A percentile compares a stretch with the other conserved stretches of the same genome.
Conservation (phyloP, 768 basidiomycete genomes). For the Leccinellum luteum region DNA sequence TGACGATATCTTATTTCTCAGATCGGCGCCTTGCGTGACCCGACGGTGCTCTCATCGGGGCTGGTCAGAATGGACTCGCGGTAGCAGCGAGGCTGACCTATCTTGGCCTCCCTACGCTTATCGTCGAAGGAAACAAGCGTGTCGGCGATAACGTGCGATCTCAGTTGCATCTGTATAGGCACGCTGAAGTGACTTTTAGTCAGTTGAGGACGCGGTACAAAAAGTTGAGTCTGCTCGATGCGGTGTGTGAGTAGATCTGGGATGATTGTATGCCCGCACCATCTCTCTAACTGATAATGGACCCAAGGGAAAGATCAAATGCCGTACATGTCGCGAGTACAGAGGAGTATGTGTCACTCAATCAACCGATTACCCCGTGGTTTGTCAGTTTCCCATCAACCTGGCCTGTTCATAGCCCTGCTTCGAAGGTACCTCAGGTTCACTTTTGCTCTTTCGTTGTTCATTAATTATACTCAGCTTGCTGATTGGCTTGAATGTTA, state of each 20-base stretch:
- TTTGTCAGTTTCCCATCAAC: conserved; percentile 46
- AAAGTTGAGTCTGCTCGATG: conserved; percentile 50
- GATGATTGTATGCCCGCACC: conserved; percentile 3
- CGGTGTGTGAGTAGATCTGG: conserved; percentile 38
- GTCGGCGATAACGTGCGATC: conserved; percentile 45
- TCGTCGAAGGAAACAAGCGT: conserved; percentile 49
- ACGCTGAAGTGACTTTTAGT: conserved; percentile 4
- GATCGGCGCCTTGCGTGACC: conserved; percentile 44
- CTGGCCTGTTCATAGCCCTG: conserved; percentile 51
- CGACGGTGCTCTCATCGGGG: conserved; percentile 63
- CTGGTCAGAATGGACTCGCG: conserved; percentile 63
- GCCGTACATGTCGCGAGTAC: conserved; percentile 50
- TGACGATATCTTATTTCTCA: background rate
- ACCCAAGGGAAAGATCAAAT: conserved; percentile 48
- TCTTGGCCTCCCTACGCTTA: conserved; percentile 50
- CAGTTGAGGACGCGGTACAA: conserved; percentile 58
- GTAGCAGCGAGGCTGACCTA: conserved; percentile 59
- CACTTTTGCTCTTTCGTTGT: background rate
- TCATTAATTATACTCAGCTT: conserved; percentile 34
- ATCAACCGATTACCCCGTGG: background rate
- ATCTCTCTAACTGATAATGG: background rate
- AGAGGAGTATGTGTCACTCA: background rate
- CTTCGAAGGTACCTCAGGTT: conserved; percentile 40
- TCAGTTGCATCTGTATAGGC: background rate
- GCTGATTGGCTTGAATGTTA: conserved; percentile 66